phyloP scores from a whole-genome alignment of 2,329 filamentous ascomycete species.

The Aspergillus amoenus region DNA sequence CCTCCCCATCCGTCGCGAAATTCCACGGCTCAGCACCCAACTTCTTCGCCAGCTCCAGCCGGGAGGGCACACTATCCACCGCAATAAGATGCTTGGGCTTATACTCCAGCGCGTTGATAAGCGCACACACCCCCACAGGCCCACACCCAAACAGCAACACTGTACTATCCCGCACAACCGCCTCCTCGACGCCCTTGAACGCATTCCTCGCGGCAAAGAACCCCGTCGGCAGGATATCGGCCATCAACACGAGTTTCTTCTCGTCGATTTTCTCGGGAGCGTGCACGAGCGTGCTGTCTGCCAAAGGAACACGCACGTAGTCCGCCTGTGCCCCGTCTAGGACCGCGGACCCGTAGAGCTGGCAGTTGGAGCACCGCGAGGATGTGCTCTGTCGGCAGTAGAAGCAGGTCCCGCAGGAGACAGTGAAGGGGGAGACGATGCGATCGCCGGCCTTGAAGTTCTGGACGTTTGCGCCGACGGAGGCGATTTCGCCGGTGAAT shows the following conservation, averaged over 20 bases:
- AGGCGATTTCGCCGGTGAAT: slow-evolving; percentile 73
- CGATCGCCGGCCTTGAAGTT: slow-evolving; percentile 70
- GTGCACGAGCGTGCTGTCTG: slow-evolving; percentile 73
- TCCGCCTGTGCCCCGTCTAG: slow-evolving; percentile 80
- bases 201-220: slow-evolving; percentile 20
- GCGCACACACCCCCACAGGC: slow-evolving; percentile 18
- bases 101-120: slow-evolving; percentile 66
- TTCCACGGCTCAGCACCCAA: slow-evolving; percentile 81
- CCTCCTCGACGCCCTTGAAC: slow-evolving; percentile 7
- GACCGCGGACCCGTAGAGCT: slow-evolving; percentile 66
- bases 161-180: slow-evolving; percentile 11
- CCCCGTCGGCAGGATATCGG: slow-evolving; percentile 67
- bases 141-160: slow-evolving; percentile 20
- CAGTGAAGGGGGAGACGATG: slow-evolving; percentile 79
- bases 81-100: slow-evolving; percentile 72
- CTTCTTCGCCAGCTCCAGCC: slow-evolving; percentile 67
- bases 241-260: slow-evolving; percentile 77
- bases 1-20: slow-evolving; percentile 64
- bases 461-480: slow-evolving; percentile 57
- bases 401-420: slow-evolving; percentile 74
- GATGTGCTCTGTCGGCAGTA: slow-evolving; percentile 75
- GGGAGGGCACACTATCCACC: slow-evolving; percentile 71
- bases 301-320: slow-evolving; percentile 74
- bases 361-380: slow-evolving; percentile 68
- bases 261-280: slow-evolving; percentile 69